Base-by-base conservation (phyloP, 441 rosid species). In the Isatis lusitanica region DNA sequence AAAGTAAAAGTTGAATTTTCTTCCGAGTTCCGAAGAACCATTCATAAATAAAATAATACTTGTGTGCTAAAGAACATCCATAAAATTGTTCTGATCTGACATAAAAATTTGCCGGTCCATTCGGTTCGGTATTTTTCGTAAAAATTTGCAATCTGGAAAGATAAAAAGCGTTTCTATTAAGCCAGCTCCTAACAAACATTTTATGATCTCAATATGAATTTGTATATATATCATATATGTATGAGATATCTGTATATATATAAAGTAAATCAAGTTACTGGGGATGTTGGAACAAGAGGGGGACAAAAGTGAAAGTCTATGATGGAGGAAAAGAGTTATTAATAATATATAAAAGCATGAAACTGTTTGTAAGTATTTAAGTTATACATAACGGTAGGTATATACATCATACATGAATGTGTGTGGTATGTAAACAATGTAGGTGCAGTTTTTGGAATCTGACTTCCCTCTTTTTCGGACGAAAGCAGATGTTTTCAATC, bases 241-340 rank as follows among this genome's bases (percentile, higher is more conserved):
- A 18, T 4, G 16, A 68, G 55, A 43, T 39, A 61, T 50, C 24
- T 60, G 16, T 66, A 55, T 51, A 68, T 44, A 66, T 61, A 26
- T 44, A 47, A 64, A 63, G 67, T 38, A n/a, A 53, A 35, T 63
- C 8, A 24, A 58, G 67, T 59, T 15, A 77, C 68, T 42, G 56
- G 59, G 43, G 80, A 58, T 65, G 76, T 77, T 71, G 44, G 64
- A 65, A 71, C 73, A 59, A 6, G 48, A 60, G 2, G 73, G 77
- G 60, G 73, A 60, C 77, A 66, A 71, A 77, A 77, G 80, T 55
- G 65, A 71, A 77, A 71, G 80, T 16, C 38, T 71, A 43, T 66
- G 72, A 76, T 57, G 63, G 60, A 64, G 52, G 9, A 69, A 55
- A 70, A 62, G 38, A 55, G 60, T 69, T 26, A 56, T 33, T 4